Conservation (phyloP, 768 basidiomycete genomes). For the Hygrocybe punicea region DNA sequence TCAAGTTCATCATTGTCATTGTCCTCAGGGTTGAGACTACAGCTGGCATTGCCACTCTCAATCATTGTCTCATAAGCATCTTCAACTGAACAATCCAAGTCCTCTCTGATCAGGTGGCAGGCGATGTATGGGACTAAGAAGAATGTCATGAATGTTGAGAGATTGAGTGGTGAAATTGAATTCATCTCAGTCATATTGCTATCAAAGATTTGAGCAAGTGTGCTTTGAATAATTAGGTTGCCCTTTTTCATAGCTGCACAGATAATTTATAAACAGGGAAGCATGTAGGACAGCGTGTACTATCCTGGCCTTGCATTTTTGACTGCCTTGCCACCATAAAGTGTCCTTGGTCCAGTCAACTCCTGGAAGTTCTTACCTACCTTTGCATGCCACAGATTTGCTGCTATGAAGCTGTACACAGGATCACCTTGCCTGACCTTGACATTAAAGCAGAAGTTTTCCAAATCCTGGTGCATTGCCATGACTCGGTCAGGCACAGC, state of each 20-base stretch:
- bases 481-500: neutral
- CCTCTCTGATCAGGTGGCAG: neutral
- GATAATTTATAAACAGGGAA: neutral
- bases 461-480: neutral
- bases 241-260: constrained; percentile 1
- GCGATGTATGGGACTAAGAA: neutral
- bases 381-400: neutral
- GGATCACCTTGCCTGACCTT: neutral
- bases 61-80: neutral
- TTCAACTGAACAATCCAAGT: neutral
- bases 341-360: neutral
- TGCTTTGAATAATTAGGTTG: neutral
- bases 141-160: neutral
- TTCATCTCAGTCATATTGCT: neutral
- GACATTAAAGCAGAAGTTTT: neutral
- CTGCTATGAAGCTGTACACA: neutral
- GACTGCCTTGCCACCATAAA: neutral
- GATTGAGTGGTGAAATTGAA: neutral
- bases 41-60: no score
- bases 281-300: neutral
- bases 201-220: neutral
- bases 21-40: no score
- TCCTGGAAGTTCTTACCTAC: neutral
- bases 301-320: neutral
- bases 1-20: no score